Percentiles rank a stretch among this genome's conserved stretches.
Conservation (phyloP, 2,329 filamentous ascomycete genomes). For the Teratosphaeria zuluensis region DNA sequence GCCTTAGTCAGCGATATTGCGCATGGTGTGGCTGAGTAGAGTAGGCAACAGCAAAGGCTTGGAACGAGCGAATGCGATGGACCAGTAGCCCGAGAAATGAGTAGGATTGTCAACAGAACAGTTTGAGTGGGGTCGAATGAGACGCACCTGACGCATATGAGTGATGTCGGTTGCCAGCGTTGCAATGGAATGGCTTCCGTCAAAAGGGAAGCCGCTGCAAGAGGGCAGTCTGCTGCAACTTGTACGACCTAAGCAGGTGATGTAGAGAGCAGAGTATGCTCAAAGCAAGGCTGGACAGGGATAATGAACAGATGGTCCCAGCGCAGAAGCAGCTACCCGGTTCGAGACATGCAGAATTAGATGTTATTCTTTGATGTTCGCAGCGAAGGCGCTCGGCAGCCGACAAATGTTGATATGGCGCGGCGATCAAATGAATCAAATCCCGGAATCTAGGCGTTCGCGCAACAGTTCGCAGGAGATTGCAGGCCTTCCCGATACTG, state of each 20-base stretch:
- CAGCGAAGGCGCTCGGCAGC: constrained; percentile 9
- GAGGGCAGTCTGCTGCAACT: constrained; percentile 22
- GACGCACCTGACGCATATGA: constrained; percentile 27
- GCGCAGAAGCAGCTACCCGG: constrained; percentile 24
- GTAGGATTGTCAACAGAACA: constrained; percentile 1
- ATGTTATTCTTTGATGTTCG: constrained; percentile 19
- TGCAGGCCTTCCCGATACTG: constrained; percentile 25
- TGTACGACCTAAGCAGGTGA: constrained; percentile 23
- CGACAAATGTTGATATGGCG: neutral
- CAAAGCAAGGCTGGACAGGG: constrained; percentile 5
- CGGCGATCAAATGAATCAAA: neutral
- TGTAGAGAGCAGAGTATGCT: constrained; percentile 10
- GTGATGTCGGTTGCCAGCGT: constrained; percentile 18
- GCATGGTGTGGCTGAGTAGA: constrained; percentile 9
- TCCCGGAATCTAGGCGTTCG: constrained; percentile 12
- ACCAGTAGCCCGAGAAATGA: neutral
- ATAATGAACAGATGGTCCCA: constrained; percentile 9
- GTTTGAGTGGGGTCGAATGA: constrained; percentile 1
- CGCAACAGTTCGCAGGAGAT: constrained; percentile 30
- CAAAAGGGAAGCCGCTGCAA: constrained; percentile 10
- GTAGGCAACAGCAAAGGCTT: constrained; percentile 5
- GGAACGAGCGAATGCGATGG: constrained; percentile 4
- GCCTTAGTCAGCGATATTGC: constrained; percentile 10
- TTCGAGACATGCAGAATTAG: constrained; percentile 24
- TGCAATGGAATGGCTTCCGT: constrained; percentile 17